Evolutionary conservation across 768 basidiomycete genomes (phyloP).

Genomic region (Termitomyces titanicus): DNA sequence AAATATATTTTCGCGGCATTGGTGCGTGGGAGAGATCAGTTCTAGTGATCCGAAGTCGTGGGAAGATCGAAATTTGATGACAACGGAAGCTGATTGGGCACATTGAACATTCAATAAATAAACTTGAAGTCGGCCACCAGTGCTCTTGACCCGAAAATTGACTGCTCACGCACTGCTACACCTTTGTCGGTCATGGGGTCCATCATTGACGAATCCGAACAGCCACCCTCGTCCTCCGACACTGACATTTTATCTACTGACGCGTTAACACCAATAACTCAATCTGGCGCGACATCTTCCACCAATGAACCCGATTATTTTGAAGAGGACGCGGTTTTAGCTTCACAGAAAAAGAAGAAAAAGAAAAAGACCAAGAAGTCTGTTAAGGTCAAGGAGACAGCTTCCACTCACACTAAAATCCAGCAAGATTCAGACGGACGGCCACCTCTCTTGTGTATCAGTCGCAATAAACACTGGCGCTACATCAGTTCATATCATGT

Average conservation of each 20-base stretch:
- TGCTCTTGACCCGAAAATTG: not conserved
- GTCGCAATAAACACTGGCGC: slow-evolving; percentile 91
- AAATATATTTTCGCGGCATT: no score
- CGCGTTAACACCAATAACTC: slow-evolving; percentile 13
- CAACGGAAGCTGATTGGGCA: not conserved
- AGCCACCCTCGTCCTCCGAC: slow-evolving; percentile 7
- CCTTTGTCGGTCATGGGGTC: not conserved
- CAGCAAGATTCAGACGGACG: slow-evolving; percentile 40
- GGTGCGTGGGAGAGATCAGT: no score
- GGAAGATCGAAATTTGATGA: slow-evolving; percentile 12
- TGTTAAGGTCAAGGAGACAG: slow-evolving; percentile 40
- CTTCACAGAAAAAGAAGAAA: slow-evolving; percentile 64
- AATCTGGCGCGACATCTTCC: slow-evolving; percentile 30
- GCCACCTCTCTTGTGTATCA: slow-evolving; percentile 76
- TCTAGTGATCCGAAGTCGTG: slow-evolving; percentile 10
- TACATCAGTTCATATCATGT: slow-evolving; percentile 92
- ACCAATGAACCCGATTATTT: slow-evolving; percentile 14
- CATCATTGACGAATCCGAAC: not conserved
- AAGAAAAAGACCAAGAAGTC: slow-evolving; percentile 61
- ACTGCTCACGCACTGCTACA: not conserved
- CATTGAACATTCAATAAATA: not conserved
- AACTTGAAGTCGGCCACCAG: not conserved
- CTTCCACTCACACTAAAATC: slow-evolving; percentile 23
- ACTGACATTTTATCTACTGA: slow-evolving; percentile 11
- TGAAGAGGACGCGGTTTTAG: slow-evolving; percentile 20